phyloP scores from a whole-genome alignment of 495 filamentous ascomycete species.

The Geoglossum glabrum region DNA sequence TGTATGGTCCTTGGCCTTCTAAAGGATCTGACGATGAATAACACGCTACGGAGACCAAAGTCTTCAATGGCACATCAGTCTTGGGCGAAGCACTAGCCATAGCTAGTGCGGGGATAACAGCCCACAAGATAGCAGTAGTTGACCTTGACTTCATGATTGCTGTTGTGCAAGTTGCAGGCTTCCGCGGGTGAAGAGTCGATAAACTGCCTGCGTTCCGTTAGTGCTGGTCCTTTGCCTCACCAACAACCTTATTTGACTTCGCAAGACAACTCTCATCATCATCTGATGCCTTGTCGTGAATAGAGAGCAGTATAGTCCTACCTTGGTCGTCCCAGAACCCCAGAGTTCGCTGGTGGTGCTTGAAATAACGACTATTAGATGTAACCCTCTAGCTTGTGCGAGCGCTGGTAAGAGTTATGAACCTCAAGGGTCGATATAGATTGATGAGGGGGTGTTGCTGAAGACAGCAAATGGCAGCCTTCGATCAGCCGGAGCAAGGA shows the following conservation, averaged over 20 bases:
- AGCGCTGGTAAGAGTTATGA: not conserved
- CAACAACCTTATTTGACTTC: not conserved
- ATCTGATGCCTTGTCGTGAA: not conserved
- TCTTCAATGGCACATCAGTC: not conserved
- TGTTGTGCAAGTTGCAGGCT: not conserved
- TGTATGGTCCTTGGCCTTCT: constrained; percentile 16
- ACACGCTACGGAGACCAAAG: constrained; percentile 21
- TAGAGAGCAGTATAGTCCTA: not conserved
- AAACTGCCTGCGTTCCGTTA: not conserved
- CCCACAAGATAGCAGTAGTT: not conserved
- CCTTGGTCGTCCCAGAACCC: not conserved
- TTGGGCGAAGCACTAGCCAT: not conserved
- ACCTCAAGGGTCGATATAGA: not conserved
- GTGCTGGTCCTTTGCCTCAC: not conserved
- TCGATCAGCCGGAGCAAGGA: not conserved
- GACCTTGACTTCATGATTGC: not conserved
- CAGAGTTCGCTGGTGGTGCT: not conserved
- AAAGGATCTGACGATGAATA: constrained; percentile 19
- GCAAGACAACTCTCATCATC: no score
- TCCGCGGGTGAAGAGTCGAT: not conserved
- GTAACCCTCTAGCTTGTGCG: not conserved
- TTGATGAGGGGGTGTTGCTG: not conserved
- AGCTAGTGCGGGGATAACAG: not conserved
- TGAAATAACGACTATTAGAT: no score
- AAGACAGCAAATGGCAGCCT: not conserved